These are phyloP conservation scores for Microglena sp. DNA, from an alignment of 139 green algal species.

Conservation along the genomic window DNA sequence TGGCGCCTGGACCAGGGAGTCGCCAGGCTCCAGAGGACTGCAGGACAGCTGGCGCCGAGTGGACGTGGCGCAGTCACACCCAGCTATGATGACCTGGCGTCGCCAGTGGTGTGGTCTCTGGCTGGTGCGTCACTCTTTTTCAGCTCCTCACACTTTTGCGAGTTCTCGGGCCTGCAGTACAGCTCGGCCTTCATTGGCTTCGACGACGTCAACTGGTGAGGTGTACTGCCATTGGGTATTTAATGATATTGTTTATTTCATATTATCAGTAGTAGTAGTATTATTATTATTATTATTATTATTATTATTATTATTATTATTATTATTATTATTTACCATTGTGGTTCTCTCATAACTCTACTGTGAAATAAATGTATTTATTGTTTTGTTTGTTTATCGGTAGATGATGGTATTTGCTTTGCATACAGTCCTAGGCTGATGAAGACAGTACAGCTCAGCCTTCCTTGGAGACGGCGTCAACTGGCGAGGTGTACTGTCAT, in stretches of 20 bases:
- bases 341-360: too few relatives aligned
- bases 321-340: neutral
- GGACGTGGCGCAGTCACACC: neutral
- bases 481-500: too few relatives aligned
- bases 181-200: slow-evolving; percentile 79
- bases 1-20: too few relatives aligned
- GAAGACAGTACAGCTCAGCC: too few relatives aligned
- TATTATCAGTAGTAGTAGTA: too few relatives aligned
- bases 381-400: too few relatives aligned
- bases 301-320: slow-evolving; percentile 3
- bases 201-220: slow-evolving; percentile 55
- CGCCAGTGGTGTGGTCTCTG: neutral
- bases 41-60: neutral
- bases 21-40: too few relatives aligned
- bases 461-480: too few relatives aligned
- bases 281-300: neutral
- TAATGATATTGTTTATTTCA: neutral
- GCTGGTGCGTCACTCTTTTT: slow-evolving; percentile 52
- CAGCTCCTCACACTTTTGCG: slow-evolving; percentile 75
- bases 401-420: too few relatives aligned
- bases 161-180: slow-evolving; percentile 84
- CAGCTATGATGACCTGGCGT: neutral
- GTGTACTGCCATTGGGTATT: neutral
- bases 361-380: too few relatives aligned
- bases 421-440: too few relatives aligned